Conservation (phyloP, 2,329 filamentous ascomycete genomes). For the Fusarium abutilonis region DNA sequence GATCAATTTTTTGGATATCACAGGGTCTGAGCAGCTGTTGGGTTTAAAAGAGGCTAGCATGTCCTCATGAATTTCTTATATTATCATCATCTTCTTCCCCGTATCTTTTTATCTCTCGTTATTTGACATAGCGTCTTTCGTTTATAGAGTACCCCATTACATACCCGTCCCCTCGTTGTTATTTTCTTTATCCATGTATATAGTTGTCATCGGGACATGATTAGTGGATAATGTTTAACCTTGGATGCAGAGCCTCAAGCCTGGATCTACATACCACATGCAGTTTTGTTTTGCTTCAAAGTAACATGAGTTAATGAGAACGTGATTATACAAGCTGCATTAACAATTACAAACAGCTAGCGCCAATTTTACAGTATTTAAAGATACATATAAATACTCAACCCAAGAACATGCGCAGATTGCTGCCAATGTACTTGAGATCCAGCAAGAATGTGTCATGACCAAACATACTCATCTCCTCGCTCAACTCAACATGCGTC, state of each 20-base stretch:
- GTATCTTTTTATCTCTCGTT: neutral
- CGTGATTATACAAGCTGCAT: neutral
- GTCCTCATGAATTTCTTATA: slow-evolving; percentile 28
- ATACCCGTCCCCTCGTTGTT: slow-evolving; percentile 30
- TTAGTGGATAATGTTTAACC: slow-evolving; percentile 39
- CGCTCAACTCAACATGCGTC: slow-evolving; percentile 88
- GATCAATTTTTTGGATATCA: slow-evolving; percentile 5
- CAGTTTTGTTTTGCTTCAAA: neutral
- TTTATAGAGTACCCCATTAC: slow-evolving; percentile 33
- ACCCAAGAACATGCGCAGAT: slow-evolving; percentile 79
- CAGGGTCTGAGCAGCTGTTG: slow-evolving; percentile 8
- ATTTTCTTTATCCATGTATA: slow-evolving; percentile 24
- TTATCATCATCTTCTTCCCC: slow-evolving; percentile 12
- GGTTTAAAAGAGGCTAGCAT: slow-evolving; percentile 18
- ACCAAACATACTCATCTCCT: slow-evolving; percentile 93
- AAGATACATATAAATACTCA: slow-evolving; percentile 47
- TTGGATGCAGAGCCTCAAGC: slow-evolving; percentile 22
- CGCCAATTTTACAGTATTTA: slow-evolving; percentile 6
- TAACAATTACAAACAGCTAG: neutral
- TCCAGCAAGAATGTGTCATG: slow-evolving; percentile 97
- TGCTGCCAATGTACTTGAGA: slow-evolving; percentile 88
- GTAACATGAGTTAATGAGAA: neutral
- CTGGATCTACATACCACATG: slow-evolving; percentile 22
- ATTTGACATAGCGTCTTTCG: slow-evolving; percentile 30
- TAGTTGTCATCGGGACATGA: slow-evolving; percentile 33